Evolutionary conservation across 108 stramenopile genomes (phyloP).

Genomic region (Hondaea fermentalgiana): DNA sequence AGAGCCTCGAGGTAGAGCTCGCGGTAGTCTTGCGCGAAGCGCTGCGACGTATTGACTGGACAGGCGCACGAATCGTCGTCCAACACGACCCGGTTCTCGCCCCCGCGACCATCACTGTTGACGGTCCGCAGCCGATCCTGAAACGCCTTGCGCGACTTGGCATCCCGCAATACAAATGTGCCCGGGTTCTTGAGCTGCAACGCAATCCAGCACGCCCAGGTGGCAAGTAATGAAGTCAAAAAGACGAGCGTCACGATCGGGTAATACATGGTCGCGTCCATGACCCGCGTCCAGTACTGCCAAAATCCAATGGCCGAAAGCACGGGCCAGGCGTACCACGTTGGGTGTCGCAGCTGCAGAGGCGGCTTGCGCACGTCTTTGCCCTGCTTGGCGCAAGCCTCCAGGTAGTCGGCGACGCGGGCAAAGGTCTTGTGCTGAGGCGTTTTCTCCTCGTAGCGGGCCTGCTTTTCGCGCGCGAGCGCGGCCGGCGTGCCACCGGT

Average conservation of each 20-base stretch:
- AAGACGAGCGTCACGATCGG: not conserved
- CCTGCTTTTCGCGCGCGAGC: not conserved
- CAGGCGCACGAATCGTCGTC: not conserved
- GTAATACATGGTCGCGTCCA: not conserved
- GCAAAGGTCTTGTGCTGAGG: not conserved
- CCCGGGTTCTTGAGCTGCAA: not conserved
- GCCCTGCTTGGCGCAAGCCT: not conserved
- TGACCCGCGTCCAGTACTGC: not conserved
- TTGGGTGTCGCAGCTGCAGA: not conserved
- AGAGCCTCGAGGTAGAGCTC: not conserved
- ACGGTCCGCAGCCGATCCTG: not conserved
- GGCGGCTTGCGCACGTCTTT: not conserved
- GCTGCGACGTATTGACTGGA: not conserved
- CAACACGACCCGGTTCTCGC: not conserved
- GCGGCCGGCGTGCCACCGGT: not conserved
- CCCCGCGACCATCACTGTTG: not conserved
- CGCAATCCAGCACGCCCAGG: not conserved
- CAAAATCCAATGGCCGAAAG: not conserved
- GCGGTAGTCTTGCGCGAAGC: not conserved
- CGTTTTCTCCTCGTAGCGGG: not conserved
- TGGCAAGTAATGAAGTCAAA: not conserved
- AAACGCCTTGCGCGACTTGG: not conserved
- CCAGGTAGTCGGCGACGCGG: constrained; percentile 4
- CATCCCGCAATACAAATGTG: not conserved
- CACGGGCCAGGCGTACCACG: constrained; percentile 12